Evolutionary conservation across 192 early-diverging fungal species (phyloP).

Genomic region (Coemansia sp.): DNA sequence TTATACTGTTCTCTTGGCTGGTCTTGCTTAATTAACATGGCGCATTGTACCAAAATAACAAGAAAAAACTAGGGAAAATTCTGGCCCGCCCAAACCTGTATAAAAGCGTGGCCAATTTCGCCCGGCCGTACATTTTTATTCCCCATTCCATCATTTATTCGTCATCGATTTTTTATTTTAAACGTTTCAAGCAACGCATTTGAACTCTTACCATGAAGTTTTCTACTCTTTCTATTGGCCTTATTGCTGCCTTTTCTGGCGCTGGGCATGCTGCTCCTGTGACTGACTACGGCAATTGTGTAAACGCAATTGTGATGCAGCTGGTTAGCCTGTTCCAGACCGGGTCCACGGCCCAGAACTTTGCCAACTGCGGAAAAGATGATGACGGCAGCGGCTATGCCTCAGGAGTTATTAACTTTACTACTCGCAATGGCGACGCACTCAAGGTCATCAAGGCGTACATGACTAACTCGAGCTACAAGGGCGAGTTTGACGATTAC

Average conservation of each 20-base stretch:
- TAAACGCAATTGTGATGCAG: background rate
- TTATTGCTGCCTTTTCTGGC: constrained; percentile 1
- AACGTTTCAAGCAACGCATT: background rate
- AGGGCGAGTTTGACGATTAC: background rate
- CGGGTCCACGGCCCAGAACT: background rate
- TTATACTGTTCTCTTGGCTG: background rate
- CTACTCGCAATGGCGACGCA: background rate
- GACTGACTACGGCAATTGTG: background rate
- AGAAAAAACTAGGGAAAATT: background rate
- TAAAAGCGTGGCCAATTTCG: background rate
- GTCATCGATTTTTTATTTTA: background rate
- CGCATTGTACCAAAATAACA: background rate
- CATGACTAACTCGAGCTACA: background rate
- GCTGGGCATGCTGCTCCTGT: background rate
- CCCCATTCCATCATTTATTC: background rate
- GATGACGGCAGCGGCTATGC: background rate
- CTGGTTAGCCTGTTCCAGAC: background rate
- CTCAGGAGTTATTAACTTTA: constrained; percentile 1
- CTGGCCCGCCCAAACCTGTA: background rate
- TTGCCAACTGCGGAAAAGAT: background rate
- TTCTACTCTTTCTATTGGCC: background rate
- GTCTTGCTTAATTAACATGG: background rate
- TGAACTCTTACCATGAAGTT: background rate
- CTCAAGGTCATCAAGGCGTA: background rate
- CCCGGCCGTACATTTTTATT: background rate